Percentiles rank a stretch among this genome's conserved stretches.
Conservation (phyloP, 768 basidiomycete genomes). For the Suillus tomentosus region DNA sequence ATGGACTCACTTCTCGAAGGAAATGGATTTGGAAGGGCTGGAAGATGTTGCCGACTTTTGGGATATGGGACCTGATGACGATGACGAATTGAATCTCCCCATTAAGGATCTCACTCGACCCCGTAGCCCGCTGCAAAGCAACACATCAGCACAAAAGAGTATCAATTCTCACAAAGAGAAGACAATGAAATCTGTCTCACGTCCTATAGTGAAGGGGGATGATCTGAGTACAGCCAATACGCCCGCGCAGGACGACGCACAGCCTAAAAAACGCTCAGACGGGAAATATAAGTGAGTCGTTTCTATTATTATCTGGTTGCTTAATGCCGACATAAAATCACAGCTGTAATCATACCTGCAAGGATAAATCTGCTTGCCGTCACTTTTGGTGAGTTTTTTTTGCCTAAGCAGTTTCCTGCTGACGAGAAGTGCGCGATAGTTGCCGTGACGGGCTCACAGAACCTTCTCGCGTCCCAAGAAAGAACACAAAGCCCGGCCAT, state of each 20-base stretch:
- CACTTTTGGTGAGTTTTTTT: conserved; percentile 65
- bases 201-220: neutral
- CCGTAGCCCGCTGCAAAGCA: conserved; percentile 7
- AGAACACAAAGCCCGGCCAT: conserved; percentile 23
- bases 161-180: neutral
- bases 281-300: conserved; percentile 61
- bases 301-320: neutral
- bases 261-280: conserved; percentile 51
- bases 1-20: conserved; percentile 41
- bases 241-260: neutral
- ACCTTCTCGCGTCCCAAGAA: conserved; percentile 46
- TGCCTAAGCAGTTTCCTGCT: conserved; percentile 8
- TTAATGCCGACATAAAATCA: conserved; percentile 4
- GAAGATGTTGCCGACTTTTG: conserved; percentile 74
- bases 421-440: conserved; percentile 39
- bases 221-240: neutral
- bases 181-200: neutral
- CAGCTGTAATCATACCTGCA: conserved; percentile 82
- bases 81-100: conserved; percentile 19
- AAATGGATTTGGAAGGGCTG: conserved; percentile 63
- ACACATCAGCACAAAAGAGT: conserved; percentile 1
- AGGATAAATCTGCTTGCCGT: conserved; percentile 72
- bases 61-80: conserved; percentile 42
- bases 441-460: conserved; percentile 70
- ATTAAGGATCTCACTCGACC: conserved; percentile 40